Evolutionary conservation across 768 basidiomycete species (phyloP).

Genomic region (Leccinum arenicola): DNA sequence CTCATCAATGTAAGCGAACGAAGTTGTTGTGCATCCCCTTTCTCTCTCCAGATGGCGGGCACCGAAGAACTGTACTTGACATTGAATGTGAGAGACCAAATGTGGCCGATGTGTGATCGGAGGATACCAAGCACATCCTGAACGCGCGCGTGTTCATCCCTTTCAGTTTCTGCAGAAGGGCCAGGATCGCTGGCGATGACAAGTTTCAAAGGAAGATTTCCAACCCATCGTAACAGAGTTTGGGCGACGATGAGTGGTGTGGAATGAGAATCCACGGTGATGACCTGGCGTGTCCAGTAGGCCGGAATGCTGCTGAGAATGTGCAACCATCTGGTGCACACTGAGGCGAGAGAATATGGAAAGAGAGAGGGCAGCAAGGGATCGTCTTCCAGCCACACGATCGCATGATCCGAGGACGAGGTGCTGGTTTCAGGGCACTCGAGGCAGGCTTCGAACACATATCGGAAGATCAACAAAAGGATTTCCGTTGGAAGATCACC

Average conservation of each 20-base stretch:
- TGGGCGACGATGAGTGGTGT: background rate
- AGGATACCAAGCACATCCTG: background rate
- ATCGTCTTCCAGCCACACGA: conserved; percentile 11
- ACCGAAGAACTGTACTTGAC: conserved; percentile 1
- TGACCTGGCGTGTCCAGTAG: conserved; percentile 20
- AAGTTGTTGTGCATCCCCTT: background rate
- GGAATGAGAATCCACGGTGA: conserved; percentile 13
- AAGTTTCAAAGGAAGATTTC: conserved; percentile 3
- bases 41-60: conserved; percentile 6
- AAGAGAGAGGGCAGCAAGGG: conserved; percentile 6
- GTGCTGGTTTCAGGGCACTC: background rate
- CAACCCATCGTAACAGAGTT: background rate
- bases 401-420: background rate
- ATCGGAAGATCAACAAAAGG: conserved; percentile 4
- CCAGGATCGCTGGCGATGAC: background rate
- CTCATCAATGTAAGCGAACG: background rate
- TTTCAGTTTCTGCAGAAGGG: background rate
- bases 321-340: conserved; percentile 17
- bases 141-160: background rate
- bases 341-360: conserved; percentile 12
- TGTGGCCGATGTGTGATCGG: background rate
- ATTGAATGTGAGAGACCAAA: conserved; percentile 3
- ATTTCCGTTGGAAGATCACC: conserved; percentile 6
- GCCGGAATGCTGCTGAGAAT: conserved; percentile 9
- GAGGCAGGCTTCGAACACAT: conserved; percentile 5